A percentile compares a stretch with the other conserved stretches of the same genome.
Evolutionary conservation across 2,329 filamentous ascomycete species (phyloP).

Genomic region (Thelonectria olida): DNA sequence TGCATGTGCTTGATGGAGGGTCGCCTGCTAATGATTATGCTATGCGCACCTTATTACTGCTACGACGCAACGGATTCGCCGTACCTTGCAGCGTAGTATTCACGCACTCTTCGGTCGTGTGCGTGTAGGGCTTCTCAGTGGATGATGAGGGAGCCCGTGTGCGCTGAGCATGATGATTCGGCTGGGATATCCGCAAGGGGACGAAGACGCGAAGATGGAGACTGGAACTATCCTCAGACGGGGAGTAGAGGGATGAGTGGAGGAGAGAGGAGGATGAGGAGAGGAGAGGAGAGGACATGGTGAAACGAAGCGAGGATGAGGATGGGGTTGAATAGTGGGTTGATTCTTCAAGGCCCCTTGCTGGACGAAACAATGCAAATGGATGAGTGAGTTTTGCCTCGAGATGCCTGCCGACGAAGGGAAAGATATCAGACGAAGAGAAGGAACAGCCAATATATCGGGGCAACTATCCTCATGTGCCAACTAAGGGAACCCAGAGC

Average conservation of each 20-base stretch:
- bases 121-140: background rate
- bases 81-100: too few species aligned
- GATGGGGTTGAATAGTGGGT: slow-evolving; percentile 13
- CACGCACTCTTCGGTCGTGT: too few species aligned
- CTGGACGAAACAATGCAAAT: background rate
- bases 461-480: background rate
- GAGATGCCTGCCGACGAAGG: background rate
- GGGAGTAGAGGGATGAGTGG: background rate
- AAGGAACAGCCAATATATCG: background rate
- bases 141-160: background rate
- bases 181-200: slow-evolving; percentile 1
- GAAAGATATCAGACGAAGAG: background rate
- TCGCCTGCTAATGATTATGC: too few species aligned
- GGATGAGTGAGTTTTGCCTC: background rate
- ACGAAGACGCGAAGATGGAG: background rate
- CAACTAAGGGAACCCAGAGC: slow-evolving; percentile 7
- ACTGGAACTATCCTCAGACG: too few species aligned
- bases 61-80: too few species aligned
- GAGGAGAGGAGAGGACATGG: background rate
- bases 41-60: too few species aligned
- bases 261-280: background rate
- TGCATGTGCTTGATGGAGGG: background rate
- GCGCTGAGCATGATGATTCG: background rate
- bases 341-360: slow-evolving; percentile 7
- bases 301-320: slow-evolving; percentile 19